Evolutionary conservation across 148 eudicot species (phyloP).

Genomic region (Rhododendron williamsianum): DNA sequence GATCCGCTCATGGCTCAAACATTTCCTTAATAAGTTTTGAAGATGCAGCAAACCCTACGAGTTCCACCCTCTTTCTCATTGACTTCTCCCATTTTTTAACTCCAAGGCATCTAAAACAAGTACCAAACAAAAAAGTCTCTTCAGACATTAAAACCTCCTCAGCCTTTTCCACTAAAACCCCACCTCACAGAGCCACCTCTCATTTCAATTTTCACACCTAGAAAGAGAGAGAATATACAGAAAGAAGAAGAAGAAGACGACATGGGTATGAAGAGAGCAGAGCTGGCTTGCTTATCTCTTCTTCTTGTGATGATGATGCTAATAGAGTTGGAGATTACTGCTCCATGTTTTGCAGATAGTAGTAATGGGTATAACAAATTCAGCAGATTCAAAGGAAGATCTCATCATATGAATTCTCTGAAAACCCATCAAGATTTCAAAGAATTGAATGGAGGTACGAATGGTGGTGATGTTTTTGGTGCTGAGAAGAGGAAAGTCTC

Average conservation of each 20-base stretch:
- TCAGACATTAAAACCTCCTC: neutral
- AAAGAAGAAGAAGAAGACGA: constrained; percentile 8
- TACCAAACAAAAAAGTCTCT: neutral
- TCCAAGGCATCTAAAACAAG: constrained; percentile 22
- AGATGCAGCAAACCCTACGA: constrained; percentile 24
- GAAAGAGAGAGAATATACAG: neutral
- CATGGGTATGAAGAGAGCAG: constrained; percentile 30
- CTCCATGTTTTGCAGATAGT: constrained; percentile 29
- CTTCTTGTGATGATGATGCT: constrained; percentile 42
- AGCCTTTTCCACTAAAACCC: neutral
- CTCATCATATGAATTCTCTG: neutral
- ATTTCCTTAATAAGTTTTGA: constrained; percentile 7
- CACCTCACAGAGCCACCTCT: neutral
- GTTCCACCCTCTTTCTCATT: constrained; percentile 12
- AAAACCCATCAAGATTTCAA: constrained; percentile 21
- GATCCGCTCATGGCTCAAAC: no score
- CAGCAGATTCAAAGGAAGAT: constrained; percentile 28
- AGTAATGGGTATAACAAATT: constrained; percentile 17
- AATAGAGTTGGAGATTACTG: constrained; percentile 17
- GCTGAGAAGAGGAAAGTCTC: constrained; percentile 72
- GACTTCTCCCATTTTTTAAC: constrained; percentile 10
- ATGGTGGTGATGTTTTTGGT: constrained; percentile 43
- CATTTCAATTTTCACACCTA: neutral
- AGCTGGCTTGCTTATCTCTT: constrained; percentile 30
- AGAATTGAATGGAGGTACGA: neutral